Evolutionary conservation across 2,329 filamentous ascomycete species (phyloP).

Genomic region (Neurospora sp.): DNA sequence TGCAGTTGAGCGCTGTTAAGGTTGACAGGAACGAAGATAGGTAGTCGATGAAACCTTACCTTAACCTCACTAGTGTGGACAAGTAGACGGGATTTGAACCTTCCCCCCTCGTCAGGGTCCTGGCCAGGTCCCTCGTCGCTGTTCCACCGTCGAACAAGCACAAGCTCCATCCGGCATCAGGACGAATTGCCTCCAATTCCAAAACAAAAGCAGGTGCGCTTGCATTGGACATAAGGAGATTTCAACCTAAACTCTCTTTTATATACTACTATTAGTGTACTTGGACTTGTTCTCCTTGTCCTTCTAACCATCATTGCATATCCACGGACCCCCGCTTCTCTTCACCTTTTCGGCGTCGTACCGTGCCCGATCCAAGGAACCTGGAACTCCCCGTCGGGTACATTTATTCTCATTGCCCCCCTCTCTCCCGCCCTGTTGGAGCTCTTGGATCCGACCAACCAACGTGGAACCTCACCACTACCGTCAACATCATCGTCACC

Average conservation of each 20-base stretch:
- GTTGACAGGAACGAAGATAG: background rate
- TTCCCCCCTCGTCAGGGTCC: background rate
- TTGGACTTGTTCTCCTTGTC: background rate
- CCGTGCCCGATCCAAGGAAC: background rate
- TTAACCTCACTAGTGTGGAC: background rate
- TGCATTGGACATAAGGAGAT: background rate
- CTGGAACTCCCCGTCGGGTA: background rate
- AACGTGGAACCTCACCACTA: background rate
- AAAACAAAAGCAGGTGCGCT: background rate
- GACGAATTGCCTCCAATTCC: background rate
- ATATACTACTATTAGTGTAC: background rate
- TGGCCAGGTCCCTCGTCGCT: background rate
- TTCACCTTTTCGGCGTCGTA: background rate
- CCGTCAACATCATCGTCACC: background rate
- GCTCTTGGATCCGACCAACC: background rate
- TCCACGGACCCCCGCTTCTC: background rate
- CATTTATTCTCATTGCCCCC: background rate
- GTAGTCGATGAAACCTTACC: background rate
- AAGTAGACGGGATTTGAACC: background rate
- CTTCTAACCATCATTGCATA: background rate
- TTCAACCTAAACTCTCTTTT: background rate
- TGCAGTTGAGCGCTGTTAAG: background rate
- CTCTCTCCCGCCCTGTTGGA: background rate
- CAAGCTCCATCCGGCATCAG: background rate
- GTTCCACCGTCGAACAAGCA: background rate